These are phyloP conservation scores for Tricholomella constricta DNA, from an alignment of 768 basidiomycete genomes.

Conservation along the genomic window DNA sequence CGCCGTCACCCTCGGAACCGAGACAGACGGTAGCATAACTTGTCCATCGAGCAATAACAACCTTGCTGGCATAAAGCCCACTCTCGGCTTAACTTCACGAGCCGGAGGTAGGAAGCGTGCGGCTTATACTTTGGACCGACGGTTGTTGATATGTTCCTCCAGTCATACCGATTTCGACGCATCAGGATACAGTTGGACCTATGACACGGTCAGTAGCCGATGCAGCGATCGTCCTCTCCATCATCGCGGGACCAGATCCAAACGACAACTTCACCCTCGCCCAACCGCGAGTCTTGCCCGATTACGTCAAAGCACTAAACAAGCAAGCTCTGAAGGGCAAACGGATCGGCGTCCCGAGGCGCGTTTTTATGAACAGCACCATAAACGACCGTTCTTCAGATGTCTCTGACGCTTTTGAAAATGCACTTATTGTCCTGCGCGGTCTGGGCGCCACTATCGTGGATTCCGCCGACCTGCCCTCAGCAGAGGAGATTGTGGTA, in stretches of 20 bases:
- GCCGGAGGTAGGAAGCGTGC: conserved; percentile 46
- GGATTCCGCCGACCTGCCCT: conserved; percentile 64
- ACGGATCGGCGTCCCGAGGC: conserved; percentile 56
- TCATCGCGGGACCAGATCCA: conserved; percentile 56
- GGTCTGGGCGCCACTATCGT: conserved; percentile 52
- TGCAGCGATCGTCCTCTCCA: conserved; percentile 54
- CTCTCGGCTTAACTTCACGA: conserved; percentile 58
- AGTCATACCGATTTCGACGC: conserved; percentile 59
- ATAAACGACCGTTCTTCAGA: conserved; percentile 36
- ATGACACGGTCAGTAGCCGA: conserved; percentile 55
- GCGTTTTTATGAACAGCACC: conserved; percentile 35
- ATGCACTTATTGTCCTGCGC: conserved; percentile 38
- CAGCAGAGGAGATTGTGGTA: conserved; percentile 47
- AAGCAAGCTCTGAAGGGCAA: conserved; percentile 48
- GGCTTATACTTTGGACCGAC: not conserved
- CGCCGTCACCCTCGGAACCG: conserved; percentile 49
- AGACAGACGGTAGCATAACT: conserved; percentile 57
- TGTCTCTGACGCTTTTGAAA: conserved; percentile 40
- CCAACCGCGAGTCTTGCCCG: conserved; percentile 54
- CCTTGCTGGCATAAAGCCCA: conserved; percentile 61
- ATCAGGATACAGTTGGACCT: conserved; percentile 64
- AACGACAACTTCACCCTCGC: conserved; percentile 56
- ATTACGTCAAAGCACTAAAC: conserved; percentile 55
- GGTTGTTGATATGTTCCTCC: not conserved
- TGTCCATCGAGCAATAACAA: conserved; percentile 56